These are phyloP conservation scores for Cladosporium sp. DNA, from an alignment of 2,329 filamentous ascomycete species.

Conservation along the genomic window DNA sequence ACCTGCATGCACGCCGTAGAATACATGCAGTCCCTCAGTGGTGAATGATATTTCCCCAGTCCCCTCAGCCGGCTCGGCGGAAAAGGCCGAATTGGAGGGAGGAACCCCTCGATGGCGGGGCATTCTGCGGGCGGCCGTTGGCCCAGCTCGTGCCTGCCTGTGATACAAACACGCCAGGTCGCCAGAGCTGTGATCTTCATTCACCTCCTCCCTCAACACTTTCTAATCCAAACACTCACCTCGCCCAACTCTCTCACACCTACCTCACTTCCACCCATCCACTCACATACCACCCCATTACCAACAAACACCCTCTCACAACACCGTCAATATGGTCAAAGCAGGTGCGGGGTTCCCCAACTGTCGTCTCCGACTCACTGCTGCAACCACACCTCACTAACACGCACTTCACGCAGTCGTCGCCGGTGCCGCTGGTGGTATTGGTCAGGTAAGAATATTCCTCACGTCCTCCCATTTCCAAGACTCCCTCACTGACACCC, in stretches of 20 bases:
- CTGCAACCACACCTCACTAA: constrained; percentile 1
- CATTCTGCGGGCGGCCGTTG: no score
- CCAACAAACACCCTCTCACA: no score
- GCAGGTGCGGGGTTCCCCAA: constrained; percentile 20
- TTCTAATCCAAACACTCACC: neutral
- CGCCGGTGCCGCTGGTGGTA: constrained; percentile 95
- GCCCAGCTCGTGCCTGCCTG: no score
- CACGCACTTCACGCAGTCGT: constrained; percentile 50
- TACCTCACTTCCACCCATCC: neutral
- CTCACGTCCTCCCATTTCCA: neutral
- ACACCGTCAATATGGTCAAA: constrained; percentile 26
- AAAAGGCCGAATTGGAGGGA: no score
- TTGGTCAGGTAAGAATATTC: constrained; percentile 61
- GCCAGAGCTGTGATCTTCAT: no score
- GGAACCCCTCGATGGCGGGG: no score
- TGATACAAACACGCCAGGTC: no score
- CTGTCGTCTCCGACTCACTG: neutral
- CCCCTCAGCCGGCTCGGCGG: no score
- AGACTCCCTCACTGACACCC: neutral
- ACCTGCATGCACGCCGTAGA: no score
- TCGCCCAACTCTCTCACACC: constrained; percentile 6
- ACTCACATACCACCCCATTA: constrained; percentile 3
- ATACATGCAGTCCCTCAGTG: no score
- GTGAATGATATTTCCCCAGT: no score
- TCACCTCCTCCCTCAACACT: neutral